Percentiles rank a stretch among this genome's conserved stretches.
phyloP scores from a whole-genome alignment of 768 basidiomycete genomes.

The Tephrocybe sp. region DNA sequence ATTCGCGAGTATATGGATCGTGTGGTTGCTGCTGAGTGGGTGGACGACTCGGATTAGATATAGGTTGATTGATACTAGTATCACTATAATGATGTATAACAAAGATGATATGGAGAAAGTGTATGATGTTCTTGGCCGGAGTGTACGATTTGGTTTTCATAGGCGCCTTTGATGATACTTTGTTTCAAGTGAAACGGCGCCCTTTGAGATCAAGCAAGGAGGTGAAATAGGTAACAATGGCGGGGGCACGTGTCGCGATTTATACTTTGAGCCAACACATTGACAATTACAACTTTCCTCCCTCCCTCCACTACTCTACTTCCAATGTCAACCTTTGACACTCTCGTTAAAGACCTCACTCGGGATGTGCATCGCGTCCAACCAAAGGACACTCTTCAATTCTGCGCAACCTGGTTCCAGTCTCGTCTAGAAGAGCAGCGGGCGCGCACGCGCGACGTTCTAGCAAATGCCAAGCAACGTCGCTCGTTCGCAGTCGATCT shows the following conservation, averaged over 20 bases:
- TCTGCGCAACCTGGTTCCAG: conserved; percentile 95
- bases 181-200: conserved; percentile 15
- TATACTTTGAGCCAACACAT: conserved; percentile 4
- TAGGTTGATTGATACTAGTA: conserved; percentile 17
- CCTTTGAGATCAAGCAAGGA: conserved; percentile 3
- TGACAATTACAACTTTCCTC: conserved; percentile 21
- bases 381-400: conserved; percentile 90
- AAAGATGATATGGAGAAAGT: neutral
- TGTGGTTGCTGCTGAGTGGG: conserved; percentile 66
- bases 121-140: conserved; percentile 7
- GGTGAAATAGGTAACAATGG: conserved; percentile 12
- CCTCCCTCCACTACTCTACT: conserved; percentile 1
- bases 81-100: conserved; percentile 21
- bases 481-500: conserved; percentile 50
- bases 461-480: conserved; percentile 53
- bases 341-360: conserved; percentile 80
- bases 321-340: conserved; percentile 74
- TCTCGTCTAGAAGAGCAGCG: conserved; percentile 84
- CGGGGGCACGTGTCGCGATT: conserved; percentile 15
- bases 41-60: conserved; percentile 58
- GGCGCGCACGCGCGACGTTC: conserved; percentile 65
- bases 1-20: conserved; percentile 63
- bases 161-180: conserved; percentile 11
- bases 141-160: too few species aligned
- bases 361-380: conserved; percentile 84